A percentile compares a stretch with the other conserved stretches of the same genome.
These are phyloP conservation scores for Davidsoniella neocaledoniae DNA, from an alignment of 2,329 filamentous ascomycete genomes.

Conservation along the genomic window DNA sequence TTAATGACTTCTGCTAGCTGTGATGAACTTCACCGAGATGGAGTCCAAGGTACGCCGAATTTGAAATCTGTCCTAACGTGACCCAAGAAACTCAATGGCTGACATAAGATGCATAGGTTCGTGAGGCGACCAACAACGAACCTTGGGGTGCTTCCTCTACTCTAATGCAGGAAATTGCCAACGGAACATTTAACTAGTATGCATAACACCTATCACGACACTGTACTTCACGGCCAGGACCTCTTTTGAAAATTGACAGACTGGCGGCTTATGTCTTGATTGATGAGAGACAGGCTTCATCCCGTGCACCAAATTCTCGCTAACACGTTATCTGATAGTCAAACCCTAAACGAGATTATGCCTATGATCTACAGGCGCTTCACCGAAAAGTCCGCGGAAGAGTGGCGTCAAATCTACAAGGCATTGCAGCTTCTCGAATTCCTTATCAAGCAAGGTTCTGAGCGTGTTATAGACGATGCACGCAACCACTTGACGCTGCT, in stretches of 20 bases:
- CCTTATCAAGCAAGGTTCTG: slow-evolving; percentile 93
- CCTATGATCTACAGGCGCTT: slow-evolving; percentile 99
- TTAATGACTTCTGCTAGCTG: slow-evolving; percentile 37
- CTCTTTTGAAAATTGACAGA: not conserved
- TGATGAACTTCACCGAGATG: slow-evolving; percentile 98
- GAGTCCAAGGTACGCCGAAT: slow-evolving; percentile 42
- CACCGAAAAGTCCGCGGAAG: slow-evolving; percentile 93
- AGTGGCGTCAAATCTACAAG: slow-evolving; percentile 99
- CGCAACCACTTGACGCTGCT: slow-evolving; percentile 86
- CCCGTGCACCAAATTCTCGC: not conserved
- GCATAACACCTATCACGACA: slow-evolving; percentile 18
- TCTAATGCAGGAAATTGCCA: slow-evolving; percentile 94
- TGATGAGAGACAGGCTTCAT: too few species aligned
- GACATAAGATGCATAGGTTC: slow-evolving; percentile 40
- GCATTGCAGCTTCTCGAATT: slow-evolving; percentile 91
- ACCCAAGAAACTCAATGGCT: not conserved
- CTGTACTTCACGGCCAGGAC: not conserved
- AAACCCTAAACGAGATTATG: slow-evolving; percentile 98
- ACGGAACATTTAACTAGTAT: slow-evolving; percentile 95
- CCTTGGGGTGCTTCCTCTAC: slow-evolving; percentile 81
- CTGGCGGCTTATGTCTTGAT: too few species aligned
- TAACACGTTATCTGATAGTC: slow-evolving; percentile 33
- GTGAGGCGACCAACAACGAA: slow-evolving; percentile 97
- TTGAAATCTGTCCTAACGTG: not conserved
- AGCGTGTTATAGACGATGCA: slow-evolving; percentile 92